phyloP scores from a whole-genome alignment of 805 yeast species.

The Candida pseudofarinosa region DNA sequence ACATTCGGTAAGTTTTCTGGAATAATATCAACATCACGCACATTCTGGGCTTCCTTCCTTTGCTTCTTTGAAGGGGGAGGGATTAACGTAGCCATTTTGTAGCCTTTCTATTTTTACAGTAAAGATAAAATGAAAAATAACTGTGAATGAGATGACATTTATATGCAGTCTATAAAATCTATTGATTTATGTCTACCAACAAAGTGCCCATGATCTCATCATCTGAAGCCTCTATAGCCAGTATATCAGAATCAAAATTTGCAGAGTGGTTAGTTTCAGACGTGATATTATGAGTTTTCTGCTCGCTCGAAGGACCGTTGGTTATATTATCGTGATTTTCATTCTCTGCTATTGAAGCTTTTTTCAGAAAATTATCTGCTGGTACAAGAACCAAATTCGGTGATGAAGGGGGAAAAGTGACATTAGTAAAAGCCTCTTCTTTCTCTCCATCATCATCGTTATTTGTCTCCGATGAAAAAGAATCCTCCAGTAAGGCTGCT shows the following conservation, averaged over 20 bases:
- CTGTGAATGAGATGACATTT: conserved; percentile 5
- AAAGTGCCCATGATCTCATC: conserved; percentile 24
- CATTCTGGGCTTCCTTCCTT: conserved; percentile 75
- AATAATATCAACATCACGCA: conserved; percentile 65
- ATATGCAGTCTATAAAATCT: not conserved
- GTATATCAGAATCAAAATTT: conserved; percentile 6
- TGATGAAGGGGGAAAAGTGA: not conserved
- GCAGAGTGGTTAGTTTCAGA: not conserved
- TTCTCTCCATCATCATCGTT: not conserved
- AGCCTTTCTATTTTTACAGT: not conserved
- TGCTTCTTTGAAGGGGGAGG: conserved; percentile 95
- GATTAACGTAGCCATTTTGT: conserved; percentile 77
- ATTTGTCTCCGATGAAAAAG: not conserved
- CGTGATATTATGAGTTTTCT: not conserved
- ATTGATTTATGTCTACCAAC: conserved; percentile 1
- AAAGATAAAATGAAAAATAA: not conserved
- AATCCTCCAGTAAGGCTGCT: not conserved
- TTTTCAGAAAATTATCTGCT: not conserved
- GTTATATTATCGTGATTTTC: not conserved
- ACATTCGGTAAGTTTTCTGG: conserved; percentile 86
- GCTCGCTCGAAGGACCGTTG: not conserved
- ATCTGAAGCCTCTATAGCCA: conserved; percentile 31
- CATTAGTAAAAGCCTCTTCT: too few species aligned
- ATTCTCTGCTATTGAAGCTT: not conserved
- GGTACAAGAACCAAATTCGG: not conserved